A percentile compares a stretch with the other conserved stretches of the same genome.
Conservation (phyloP, 108 stramenopile genomes). For the Conticribra guillardii region DNA sequence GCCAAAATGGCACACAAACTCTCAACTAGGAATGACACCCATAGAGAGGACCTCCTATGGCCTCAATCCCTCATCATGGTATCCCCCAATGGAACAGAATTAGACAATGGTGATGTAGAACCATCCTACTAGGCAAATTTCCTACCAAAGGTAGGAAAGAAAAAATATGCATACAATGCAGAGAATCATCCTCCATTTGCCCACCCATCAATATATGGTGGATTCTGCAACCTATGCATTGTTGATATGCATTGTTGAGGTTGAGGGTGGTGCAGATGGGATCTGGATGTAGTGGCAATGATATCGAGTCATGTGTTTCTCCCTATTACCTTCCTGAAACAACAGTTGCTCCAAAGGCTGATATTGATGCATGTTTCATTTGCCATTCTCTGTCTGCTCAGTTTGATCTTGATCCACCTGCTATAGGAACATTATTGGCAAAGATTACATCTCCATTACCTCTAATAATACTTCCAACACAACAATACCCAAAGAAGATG, state of each 20-base stretch:
- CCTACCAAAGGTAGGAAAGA: conserved; percentile 12
- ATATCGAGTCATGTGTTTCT: background rate
- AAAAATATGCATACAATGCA: conserved; percentile 8
- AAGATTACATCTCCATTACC: conserved; percentile 1
- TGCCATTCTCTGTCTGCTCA: conserved; percentile 4
- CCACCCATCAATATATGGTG: conserved; percentile 33
- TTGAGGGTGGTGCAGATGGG: conserved; percentile 6
- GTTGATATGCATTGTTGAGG: too few species aligned
- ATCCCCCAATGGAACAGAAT: conserved; percentile 10
- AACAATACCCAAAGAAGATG: background rate
- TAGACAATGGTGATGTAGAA: background rate
- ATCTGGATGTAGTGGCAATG: conserved; percentile 6
- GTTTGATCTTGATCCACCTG: conserved; percentile 15
- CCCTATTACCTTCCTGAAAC: too few species aligned
- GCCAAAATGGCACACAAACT: conserved; percentile 6
- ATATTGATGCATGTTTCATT: conserved; percentile 20
- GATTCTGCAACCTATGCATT: conserved; percentile 21
- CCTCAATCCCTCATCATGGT: conserved; percentile 12
- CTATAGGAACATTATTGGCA: conserved; percentile 2
- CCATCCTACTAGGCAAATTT: conserved; percentile 27
- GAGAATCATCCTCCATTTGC: conserved; percentile 24
- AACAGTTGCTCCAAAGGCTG: conserved; percentile 7
- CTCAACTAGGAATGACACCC: background rate
- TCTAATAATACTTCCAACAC: background rate
- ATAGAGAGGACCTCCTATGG: conserved; percentile 33